Evolutionary conservation across 148 eudicot species (phyloP).

Genomic region (Rhododendron kiyosumense): DNA sequence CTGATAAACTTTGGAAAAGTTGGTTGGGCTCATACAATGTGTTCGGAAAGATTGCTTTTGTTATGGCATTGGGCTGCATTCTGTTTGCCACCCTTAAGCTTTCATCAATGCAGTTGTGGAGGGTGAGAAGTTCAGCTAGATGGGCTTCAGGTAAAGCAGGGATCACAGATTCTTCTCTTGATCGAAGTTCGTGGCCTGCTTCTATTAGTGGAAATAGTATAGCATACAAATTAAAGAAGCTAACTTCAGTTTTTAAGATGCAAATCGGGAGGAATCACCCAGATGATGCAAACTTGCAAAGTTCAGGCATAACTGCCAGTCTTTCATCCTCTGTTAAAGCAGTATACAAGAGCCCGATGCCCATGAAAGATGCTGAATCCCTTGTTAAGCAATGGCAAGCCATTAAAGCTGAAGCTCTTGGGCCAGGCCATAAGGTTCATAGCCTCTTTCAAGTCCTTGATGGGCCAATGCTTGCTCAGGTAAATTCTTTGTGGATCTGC

Average conservation of each 20-base stretch:
- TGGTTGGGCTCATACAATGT: conserved; percentile 40
- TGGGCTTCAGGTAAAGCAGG: conserved; percentile 27
- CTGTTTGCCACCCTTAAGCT: conserved; percentile 53
- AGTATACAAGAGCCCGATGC: conserved; percentile 46
- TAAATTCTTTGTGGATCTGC: conserved; percentile 22
- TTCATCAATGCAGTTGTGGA: conserved; percentile 34
- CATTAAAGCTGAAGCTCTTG: conserved; percentile 92
- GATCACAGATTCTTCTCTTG: conserved; percentile 26
- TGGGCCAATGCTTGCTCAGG: conserved; percentile 91
- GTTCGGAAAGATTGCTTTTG: conserved; percentile 52
- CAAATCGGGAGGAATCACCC: conserved; percentile 21
- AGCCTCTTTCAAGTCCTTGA: conserved; percentile 80
- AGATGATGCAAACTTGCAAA: conserved; percentile 31
- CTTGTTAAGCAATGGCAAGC: conserved; percentile 96
- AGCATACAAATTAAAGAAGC: conserved; percentile 29
- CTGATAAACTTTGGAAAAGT: conserved; percentile 34
- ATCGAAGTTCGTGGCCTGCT: conserved; percentile 23
- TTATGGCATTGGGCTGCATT: conserved; percentile 59
- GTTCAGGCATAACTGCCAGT: conserved; percentile 39
- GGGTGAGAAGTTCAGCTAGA: conserved; percentile 28
- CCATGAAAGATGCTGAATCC: conserved; percentile 84
- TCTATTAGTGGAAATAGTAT: conserved; percentile 23
- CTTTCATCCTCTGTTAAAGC: conserved; percentile 44
- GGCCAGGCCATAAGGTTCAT: conserved; percentile 62
- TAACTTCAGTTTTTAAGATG: conserved; percentile 33